Evolutionary conservation across 148 eudicot species (phyloP).

Genomic region (Spergularia bocconei): DNA sequence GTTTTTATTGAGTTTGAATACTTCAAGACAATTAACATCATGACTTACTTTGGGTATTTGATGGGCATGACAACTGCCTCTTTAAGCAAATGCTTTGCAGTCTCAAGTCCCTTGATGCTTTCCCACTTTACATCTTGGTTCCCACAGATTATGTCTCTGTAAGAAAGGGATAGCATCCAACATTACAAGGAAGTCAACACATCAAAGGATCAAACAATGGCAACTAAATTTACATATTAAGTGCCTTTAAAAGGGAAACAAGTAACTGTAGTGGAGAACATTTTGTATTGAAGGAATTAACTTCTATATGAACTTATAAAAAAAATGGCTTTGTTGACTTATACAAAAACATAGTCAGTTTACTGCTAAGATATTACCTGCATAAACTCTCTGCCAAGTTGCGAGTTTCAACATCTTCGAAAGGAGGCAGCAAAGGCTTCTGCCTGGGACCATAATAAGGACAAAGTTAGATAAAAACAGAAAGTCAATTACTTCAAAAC

Average conservation of each 20-base stretch:
- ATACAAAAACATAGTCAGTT: not conserved
- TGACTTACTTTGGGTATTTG: constrained; percentile 88
- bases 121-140: constrained; percentile 96
- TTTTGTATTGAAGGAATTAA: not conserved
- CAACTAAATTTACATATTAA: not conserved
- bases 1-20: not conserved
- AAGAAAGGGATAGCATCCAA: constrained; percentile 9
- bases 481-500: not conserved
- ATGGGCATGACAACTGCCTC: constrained; percentile 99
- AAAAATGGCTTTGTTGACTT: not conserved
- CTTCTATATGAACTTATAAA: not conserved
- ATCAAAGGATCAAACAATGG: not conserved
- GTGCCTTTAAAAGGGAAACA: not conserved
- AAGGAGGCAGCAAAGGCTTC: constrained; percentile 86
- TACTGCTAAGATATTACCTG: constrained; percentile 46
- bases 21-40: constrained; percentile 16
- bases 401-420: constrained; percentile 89
- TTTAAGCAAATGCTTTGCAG: constrained; percentile 89
- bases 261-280: not conserved
- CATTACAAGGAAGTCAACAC: constrained; percentile 5
- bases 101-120: constrained; percentile 89
- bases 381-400: constrained; percentile 84
- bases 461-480: not conserved
- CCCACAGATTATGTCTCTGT: constrained; percentile 91
- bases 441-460: constrained; percentile 54